phyloP scores from a whole-genome alignment of 768 basidiomycete genomes.

The Piloderma croceum region DNA sequence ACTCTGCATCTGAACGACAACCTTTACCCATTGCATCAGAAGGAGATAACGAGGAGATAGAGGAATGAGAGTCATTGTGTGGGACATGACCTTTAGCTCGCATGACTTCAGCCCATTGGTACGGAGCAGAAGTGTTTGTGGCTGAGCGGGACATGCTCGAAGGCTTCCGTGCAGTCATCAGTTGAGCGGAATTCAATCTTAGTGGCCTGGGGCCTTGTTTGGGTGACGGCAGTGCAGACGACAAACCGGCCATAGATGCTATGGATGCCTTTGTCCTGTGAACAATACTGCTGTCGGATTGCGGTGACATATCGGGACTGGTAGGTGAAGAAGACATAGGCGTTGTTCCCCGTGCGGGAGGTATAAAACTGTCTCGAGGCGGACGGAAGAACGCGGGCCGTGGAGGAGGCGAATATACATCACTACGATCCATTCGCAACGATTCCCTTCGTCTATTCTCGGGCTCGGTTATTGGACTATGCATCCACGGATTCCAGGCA shows the following conservation, averaged over 20 bases:
- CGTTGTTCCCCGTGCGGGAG: slow-evolving; percentile 25
- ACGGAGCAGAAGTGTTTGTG: slow-evolving; percentile 28
- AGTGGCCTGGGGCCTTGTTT: slow-evolving; percentile 64
- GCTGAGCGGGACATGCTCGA: slow-evolving; percentile 28
- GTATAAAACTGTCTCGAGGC: slow-evolving; percentile 51
- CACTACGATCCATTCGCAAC: slow-evolving; percentile 31
- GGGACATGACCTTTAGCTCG: slow-evolving; percentile 33
- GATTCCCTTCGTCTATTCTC: slow-evolving; percentile 32
- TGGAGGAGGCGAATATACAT: slow-evolving; percentile 47
- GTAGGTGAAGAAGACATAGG: slow-evolving; percentile 23
- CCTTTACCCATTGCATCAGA: slow-evolving; percentile 39
- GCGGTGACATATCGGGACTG: slow-evolving; percentile 22
- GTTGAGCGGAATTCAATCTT: slow-evolving; percentile 32
- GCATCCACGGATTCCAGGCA: slow-evolving; percentile 1
- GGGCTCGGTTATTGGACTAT: no score
- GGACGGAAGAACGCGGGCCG: slow-evolving; percentile 54
- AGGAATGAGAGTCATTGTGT: slow-evolving; percentile 56
- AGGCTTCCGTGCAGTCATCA: not conserved
- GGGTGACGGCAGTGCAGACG: slow-evolving; percentile 26
- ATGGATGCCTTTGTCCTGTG: slow-evolving; percentile 39
- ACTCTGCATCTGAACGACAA: slow-evolving; percentile 25
- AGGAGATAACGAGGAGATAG: slow-evolving; percentile 57
- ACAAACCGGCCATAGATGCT: slow-evolving; percentile 32
- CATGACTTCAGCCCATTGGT: slow-evolving; percentile 48
- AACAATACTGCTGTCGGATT: slow-evolving; percentile 27